Base-by-base conservation (phyloP, 345 rosid species). In the Gossypium arboreum region DNA sequence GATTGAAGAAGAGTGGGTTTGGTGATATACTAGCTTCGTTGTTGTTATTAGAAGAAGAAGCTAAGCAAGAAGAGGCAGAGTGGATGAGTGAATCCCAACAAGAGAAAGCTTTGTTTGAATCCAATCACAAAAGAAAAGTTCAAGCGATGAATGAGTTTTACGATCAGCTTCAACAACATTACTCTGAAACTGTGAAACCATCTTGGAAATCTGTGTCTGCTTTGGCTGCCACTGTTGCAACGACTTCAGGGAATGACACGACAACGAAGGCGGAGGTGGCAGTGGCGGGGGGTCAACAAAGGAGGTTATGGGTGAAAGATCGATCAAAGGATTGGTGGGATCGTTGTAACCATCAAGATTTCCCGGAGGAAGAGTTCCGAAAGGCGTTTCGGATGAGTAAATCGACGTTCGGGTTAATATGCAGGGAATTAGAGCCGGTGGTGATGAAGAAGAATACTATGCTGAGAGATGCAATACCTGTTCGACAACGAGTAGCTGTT, bases 311-410 rank as follows among this genome's bases (percentile, higher is more conserved):
- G 98, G 98, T 91, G 50, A 93, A 93, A 71, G 94, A 90, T 65
- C 81, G 98, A 75, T 86, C 93, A 0, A 90, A 90, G 43, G 97
- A 88, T 58, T 93, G 98, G 98, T 93, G 98, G 97, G 95, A 93
- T 15, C 47, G 84, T 47, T 86, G 91, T 6, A 88, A 78, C 81
- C 84, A 78, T 39, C 89, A 88, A 6, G 92, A 89, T 70, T 92
- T 84, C 17, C 89, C 97, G 0, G 95, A 88, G 15, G 91, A 88
- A 13, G 91, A 93, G 75, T 91, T 93, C 81, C 82, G 84, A 72
- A 84, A 81, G 11, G 91, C 83, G 59, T 91, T 93, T 66, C 80
- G 97, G 70, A 93, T 93, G 98, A 89, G 95, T 71, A 89, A 84
- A 62, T 84, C 88, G 6, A 93, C 98, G 52, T 93, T 93, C 71